These are phyloP conservation scores for Raddia guianensis DNA, from an alignment of 176 grass and related monocot genomes.

Conservation along the genomic window DNA sequence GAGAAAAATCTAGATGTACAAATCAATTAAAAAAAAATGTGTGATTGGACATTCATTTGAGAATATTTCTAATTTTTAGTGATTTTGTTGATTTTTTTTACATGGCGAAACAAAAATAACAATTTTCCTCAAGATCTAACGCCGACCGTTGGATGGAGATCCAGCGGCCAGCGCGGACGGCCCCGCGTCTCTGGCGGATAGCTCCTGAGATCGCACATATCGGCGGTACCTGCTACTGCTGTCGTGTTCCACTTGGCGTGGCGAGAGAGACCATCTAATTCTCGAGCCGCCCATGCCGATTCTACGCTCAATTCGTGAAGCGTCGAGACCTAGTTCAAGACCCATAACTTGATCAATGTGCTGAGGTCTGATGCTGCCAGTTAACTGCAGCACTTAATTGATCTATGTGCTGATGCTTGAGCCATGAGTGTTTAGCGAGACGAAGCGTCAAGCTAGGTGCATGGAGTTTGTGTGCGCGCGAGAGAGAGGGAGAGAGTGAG, in stretches of 20 bases:
- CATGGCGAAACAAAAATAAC: too few relatives aligned
- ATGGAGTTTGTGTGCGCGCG: not conserved
- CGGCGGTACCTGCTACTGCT: not conserved
- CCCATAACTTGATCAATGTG: not conserved
- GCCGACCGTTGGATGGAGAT: too few relatives aligned
- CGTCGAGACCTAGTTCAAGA: not conserved
- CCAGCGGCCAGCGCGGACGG: too few relatives aligned
- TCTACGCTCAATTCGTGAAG: not conserved
- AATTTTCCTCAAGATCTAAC: too few relatives aligned
- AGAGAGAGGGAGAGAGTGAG: not conserved
- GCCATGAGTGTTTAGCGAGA: not conserved
- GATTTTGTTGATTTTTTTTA: too few relatives aligned
- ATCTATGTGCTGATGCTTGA: not conserved
- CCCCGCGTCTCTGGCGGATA: too few relatives aligned
- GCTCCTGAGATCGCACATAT: not conserved
- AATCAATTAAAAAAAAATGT: too few relatives aligned
- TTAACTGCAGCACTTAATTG: too few relatives aligned
- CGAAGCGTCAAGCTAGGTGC: not conserved
- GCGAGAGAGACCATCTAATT: not conserved
- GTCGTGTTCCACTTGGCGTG: not conserved
- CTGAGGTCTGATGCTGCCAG: not conserved
- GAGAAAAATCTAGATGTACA: too few relatives aligned
- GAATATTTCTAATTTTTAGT: too few relatives aligned
- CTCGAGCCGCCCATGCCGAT: too few relatives aligned
- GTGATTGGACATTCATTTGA: too few relatives aligned